Percentiles rank a stretch among this genome's conserved stretches.
Conservation (phyloP, 2,329 filamentous ascomycete species). For the Mollisia scopiformis region DNA sequence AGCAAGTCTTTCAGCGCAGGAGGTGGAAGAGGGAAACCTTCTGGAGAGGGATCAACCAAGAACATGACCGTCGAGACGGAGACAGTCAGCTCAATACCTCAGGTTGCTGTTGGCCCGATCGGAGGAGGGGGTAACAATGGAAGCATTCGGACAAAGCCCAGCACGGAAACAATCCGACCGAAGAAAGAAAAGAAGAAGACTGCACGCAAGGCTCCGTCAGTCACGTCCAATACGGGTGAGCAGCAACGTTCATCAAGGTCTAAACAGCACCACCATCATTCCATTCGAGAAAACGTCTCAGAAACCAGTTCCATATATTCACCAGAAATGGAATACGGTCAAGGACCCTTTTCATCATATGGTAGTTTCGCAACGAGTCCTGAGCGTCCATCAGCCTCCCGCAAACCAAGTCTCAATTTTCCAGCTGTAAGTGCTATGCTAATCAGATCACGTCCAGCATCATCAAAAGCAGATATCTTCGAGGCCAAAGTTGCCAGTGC, state of each 20-base stretch:
- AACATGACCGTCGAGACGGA: constrained; percentile 99
- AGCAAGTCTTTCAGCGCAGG: constrained; percentile 62
- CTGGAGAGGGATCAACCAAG: constrained; percentile 72
- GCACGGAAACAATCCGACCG: constrained; percentile 93
- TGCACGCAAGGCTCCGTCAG: constrained; percentile 72
- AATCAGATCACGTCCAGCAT: constrained; percentile 60
- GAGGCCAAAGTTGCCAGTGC: constrained; percentile 96
- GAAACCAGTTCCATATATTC: constrained; percentile 18
- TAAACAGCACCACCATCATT: constrained; percentile 44
- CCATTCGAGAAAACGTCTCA: constrained; percentile 35
- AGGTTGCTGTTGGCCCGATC: constrained; percentile 73
- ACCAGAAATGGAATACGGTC: constrained; percentile 27
- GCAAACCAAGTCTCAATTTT: constrained; percentile 41
- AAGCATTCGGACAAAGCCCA: constrained; percentile 83
- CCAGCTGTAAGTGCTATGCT: constrained; percentile 47
- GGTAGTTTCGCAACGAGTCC: constrained; percentile 31
- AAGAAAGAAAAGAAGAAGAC: constrained; percentile 90
- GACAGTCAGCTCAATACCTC: constrained; percentile 88
- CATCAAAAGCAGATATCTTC: constrained; percentile 97
- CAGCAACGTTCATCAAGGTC: constrained; percentile 37
- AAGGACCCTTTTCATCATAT: constrained; percentile 30
- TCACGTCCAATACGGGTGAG: constrained; percentile 76
- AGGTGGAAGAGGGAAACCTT: constrained; percentile 68
- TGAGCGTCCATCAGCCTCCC: constrained; percentile 31
- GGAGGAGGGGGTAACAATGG: constrained; percentile 66